Conservation (phyloP, 257 asterid genomes). For the Lycium barbarum region DNA sequence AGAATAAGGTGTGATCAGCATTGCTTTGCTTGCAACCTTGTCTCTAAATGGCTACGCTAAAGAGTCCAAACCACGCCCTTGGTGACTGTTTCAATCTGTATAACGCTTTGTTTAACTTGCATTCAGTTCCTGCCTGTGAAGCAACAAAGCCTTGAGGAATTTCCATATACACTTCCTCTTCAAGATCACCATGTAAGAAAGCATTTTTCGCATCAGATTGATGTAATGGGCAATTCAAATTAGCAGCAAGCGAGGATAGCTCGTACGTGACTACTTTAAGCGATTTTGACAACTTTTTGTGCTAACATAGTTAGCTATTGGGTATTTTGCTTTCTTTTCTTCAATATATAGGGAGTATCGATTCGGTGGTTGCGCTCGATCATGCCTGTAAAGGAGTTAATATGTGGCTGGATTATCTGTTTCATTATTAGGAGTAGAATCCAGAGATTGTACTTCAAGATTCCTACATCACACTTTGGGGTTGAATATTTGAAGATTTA, state of each 20-base stretch:
- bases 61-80: background rate
- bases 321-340: background rate
- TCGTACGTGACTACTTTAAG: background rate
- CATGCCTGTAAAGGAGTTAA: background rate
- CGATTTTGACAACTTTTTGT: background rate
- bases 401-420: no score
- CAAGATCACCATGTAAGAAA: background rate
- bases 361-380: constrained; percentile 14
- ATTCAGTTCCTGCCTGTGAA: background rate
- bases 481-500: no score
- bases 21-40: no score
- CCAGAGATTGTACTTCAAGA: no score
- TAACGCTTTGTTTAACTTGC: background rate
- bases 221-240: background rate
- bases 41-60: no score
- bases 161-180: background rate
- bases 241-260: background rate
- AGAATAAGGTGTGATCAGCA: no score
- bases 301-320: background rate
- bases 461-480: no score
- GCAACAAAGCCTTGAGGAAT: no score
- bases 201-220: background rate
- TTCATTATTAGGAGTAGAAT: no score
- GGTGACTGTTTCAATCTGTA: background rate
- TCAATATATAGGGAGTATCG: background rate